Percentiles rank a stretch among this genome's conserved stretches.
Conservation (phyloP, 1,284 basidiomycete species). For the Chondrostereum purpureum region DNA sequence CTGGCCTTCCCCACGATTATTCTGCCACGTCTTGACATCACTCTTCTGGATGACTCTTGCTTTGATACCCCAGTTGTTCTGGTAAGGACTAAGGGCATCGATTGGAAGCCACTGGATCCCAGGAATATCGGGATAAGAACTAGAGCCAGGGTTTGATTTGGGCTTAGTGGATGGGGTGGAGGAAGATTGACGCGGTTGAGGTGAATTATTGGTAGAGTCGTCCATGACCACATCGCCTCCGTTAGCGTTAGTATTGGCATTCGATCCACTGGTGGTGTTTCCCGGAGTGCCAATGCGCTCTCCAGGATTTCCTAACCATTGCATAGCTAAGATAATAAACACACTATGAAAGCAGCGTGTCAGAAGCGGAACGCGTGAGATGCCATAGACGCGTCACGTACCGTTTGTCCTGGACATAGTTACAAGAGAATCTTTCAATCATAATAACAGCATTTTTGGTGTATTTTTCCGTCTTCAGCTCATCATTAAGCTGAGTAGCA, state of each 20-base stretch:
- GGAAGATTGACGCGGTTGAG: background rate
- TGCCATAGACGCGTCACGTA: constrained; percentile 34
- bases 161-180: background rate
- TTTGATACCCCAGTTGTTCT: constrained; percentile 98
- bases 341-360: constrained; percentile 46
- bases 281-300: constrained; percentile 13
- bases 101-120: constrained; percentile 63
- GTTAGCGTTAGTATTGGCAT: background rate
- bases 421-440: constrained; percentile 77
- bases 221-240: background rate
- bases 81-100: constrained; percentile 92
- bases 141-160: constrained; percentile 5
- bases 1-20: constrained; percentile 90
- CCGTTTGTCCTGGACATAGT: constrained; percentile 78
- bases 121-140: background rate
- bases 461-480: constrained; percentile 69
- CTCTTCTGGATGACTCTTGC: constrained; percentile 89
- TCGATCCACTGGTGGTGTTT: background rate
- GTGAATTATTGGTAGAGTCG: background rate
- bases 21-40: constrained; percentile 88
- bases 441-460: constrained; percentile 70
- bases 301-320: constrained; percentile 24
- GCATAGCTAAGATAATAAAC: constrained; percentile 78
- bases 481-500: constrained; percentile 82
- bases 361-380: constrained; percentile 1